A percentile compares a stretch with the other conserved stretches of the same genome.
phyloP scores from a whole-genome alignment of 768 basidiomycete species.

The Tulasnella sp. region DNA sequence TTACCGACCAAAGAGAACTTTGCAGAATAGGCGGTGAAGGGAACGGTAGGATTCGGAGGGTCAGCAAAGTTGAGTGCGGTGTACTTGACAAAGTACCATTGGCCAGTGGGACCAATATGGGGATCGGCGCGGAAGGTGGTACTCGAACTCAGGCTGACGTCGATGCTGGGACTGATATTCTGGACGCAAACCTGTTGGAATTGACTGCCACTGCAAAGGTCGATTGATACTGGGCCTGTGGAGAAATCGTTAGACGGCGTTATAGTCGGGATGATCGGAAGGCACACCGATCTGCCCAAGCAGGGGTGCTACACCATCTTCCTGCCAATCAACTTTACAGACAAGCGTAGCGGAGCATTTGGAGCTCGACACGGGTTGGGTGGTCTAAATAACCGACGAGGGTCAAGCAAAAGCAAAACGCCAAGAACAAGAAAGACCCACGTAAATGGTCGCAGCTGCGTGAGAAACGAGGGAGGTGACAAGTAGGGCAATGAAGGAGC shows the following conservation, averaged over 20 bases:
- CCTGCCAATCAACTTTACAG: constrained; percentile 15
- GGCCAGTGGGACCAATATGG: constrained; percentile 21
- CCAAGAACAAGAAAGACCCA: background rate
- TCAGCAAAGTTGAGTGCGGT: constrained; percentile 24
- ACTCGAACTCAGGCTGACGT: constrained; percentile 24
- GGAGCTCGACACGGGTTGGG: constrained; percentile 9
- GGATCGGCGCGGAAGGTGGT: constrained; percentile 24
- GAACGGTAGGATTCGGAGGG: constrained; percentile 24
- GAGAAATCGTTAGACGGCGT: background rate
- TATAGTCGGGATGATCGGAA: background rate
- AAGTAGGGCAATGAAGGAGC: background rate
- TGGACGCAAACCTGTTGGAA: constrained; percentile 25
- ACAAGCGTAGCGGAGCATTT: constrained; percentile 5
- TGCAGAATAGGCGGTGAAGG: constrained; percentile 28
- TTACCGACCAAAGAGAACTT: constrained; percentile 22
- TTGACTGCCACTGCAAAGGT: constrained; percentile 11
- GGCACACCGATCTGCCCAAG: constrained; percentile 12
- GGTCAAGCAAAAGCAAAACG: background rate
- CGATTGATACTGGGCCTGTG: constrained; percentile 10
- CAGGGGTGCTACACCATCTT: constrained; percentile 12
- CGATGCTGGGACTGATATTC: constrained; percentile 25
- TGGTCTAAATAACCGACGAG: constrained; percentile 4
- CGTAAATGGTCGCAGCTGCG: constrained; percentile 14
- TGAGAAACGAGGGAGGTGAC: constrained; percentile 14
- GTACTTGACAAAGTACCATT: constrained; percentile 29